These are phyloP conservation scores for Alternaria triticina DNA, from an alignment of 2,329 filamentous ascomycete species.

Conservation along the genomic window DNA sequence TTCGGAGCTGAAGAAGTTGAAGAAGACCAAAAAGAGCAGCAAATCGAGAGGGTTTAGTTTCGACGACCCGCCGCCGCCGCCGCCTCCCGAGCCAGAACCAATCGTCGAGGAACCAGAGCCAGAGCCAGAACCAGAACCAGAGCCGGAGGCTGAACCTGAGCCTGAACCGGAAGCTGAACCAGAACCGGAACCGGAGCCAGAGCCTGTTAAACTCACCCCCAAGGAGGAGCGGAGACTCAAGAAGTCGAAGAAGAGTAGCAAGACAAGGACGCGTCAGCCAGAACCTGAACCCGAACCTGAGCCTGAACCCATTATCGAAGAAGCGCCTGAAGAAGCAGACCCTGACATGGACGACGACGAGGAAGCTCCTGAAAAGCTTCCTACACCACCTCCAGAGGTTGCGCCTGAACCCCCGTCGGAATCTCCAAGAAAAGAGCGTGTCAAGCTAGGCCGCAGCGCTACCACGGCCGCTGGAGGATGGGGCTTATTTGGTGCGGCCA, in stretches of 20 bases:
- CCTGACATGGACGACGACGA: conserved; percentile 35
- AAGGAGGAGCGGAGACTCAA: conserved; percentile 17
- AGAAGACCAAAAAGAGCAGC: conserved; percentile 40
- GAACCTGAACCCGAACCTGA: conserved; percentile 6
- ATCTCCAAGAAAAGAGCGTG: conserved; percentile 71
- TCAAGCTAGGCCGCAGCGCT: conserved; percentile 75
- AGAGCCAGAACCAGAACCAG: conserved; percentile 31
- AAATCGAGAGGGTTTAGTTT: conserved; percentile 65
- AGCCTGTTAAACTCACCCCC: conserved; percentile 18
- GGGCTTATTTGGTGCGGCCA: conserved; percentile 67
- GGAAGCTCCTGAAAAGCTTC: conserved; percentile 48
- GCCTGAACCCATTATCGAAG: conserved; percentile 30
- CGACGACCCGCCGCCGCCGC: conserved; percentile 40
- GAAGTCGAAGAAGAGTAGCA: conserved; percentile 41
- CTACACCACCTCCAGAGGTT: conserved; percentile 57
- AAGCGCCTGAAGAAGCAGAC: conserved; percentile 30
- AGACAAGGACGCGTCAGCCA: conserved; percentile 28
- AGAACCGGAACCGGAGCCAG: conserved; percentile 28
- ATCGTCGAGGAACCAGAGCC: conserved; percentile 16
- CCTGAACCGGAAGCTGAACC: conserved; percentile 36
- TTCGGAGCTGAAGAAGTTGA: conserved; percentile 22
- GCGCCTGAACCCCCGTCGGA: conserved; percentile 53
- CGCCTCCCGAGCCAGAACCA: conserved; percentile 27
- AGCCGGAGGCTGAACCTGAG: conserved; percentile 18
- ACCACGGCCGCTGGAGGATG: conserved; percentile 66